A percentile compares a stretch with the other conserved stretches of the same genome.
Conservation (phyloP, 257 asterid species). For the Schizonepeta tenuifolia region DNA sequence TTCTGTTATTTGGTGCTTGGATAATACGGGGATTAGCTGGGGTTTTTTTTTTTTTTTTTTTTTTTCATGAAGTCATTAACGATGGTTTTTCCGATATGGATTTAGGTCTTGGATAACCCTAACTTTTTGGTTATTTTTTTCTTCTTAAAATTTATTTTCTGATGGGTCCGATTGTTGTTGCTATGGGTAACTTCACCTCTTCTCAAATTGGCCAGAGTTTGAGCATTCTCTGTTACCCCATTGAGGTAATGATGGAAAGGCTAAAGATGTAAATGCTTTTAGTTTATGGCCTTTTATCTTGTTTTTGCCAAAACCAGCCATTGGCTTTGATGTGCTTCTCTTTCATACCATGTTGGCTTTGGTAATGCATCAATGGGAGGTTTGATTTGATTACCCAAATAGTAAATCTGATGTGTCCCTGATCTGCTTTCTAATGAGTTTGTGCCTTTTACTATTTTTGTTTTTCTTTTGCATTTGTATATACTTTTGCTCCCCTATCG, state of each 20-base stretch:
- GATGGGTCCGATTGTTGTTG: constrained; percentile 2
- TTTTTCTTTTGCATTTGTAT: not conserved
- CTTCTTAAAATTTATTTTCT: not conserved
- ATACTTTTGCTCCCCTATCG: constrained; percentile 2
- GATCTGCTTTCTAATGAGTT: not conserved
- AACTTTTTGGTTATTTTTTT: not conserved
- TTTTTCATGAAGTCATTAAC: not conserved
- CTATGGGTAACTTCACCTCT: not conserved
- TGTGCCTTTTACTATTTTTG: not conserved
- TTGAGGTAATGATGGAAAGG: not conserved
- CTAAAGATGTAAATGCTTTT: not conserved
- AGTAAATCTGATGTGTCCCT: not conserved
- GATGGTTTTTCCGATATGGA: no score
- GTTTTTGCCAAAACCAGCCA: no score
- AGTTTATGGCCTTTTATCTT: not conserved
- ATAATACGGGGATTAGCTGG: not conserved
- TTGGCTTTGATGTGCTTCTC: no score
- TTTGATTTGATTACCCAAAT: not conserved
- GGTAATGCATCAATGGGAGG: not conserved
- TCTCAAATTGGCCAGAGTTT: not conserved
- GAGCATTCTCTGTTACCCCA: no score
- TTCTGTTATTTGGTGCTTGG: not conserved
- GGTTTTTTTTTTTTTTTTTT: no score
- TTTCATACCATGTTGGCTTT: not conserved
- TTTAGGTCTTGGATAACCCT: not conserved